Evolutionary conservation across 2,329 filamentous ascomycete genomes (phyloP), one percentile per base, ranked within the genome.

Genomic region (Mycosphaerella sp.): DNA sequence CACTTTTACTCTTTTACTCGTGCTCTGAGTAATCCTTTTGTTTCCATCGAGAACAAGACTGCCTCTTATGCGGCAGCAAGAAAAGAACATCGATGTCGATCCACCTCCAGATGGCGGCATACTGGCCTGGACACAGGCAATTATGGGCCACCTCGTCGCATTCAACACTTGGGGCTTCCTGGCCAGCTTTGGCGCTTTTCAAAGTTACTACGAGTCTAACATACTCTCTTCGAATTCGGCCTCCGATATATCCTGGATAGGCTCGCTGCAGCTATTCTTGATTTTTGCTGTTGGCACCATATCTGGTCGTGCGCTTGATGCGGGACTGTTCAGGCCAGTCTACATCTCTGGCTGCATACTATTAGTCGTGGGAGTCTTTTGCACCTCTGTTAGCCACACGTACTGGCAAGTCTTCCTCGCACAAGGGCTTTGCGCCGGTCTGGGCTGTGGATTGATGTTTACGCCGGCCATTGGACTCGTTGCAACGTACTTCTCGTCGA

Each of bases 321-420:
- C 13, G 10, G 36, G 36, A 12, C 14, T 30, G 34, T 70, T 72
- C 50, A 58, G 65, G 5, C 54, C 61, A 2, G 57, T 70, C 0
- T 61, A 73, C 16, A 56, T 67, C 2, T 54, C 67, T 0, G 70
- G 73, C 0, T 58, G 70, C 4, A 62, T 62, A 0, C 47, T 71
- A 6, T 66, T 69, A 45, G 25, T 70, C 6, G 25, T 68, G 6
- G 69, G 71, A 0, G 64, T 71, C 32, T 73, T 76, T 64, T 70
- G 71, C 64, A 68, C 68, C 46, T 69, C 65, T 44, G 44, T 74
- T 6, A 66, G 64, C 27, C 68, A 60, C 0, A 53, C 65, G 27
- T 76, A 70, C 58, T 75, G 70, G 68, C 71, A 75, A 60, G 59
- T 75, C 1, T 61, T 78, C 16, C 66, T 77, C 0, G 69, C 74